Evolutionary conservation across 2,329 filamentous ascomycete species (phyloP), one percentile per base, ranked within the genome.

Genomic region (Fusarium albosuccineum): DNA sequence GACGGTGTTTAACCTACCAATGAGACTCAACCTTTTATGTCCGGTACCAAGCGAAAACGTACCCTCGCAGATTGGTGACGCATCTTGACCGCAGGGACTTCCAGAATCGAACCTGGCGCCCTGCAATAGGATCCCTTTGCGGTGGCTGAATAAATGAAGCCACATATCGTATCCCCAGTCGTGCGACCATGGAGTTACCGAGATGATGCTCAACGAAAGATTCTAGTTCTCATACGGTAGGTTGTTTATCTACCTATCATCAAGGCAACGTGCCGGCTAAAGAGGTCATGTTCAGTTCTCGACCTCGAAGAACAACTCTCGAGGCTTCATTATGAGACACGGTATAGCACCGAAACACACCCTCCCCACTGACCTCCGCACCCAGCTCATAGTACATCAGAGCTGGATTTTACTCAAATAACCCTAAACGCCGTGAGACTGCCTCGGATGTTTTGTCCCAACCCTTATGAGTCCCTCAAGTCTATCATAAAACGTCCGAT

Each of bases 401-500:
- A 27, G 30, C 30, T 29, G 39, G 50, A 41, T 9, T 44, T 44
- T 37, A n/a, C 42, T 34, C 51, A 54, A 42, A 37, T 33, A 34
- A 54, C 51, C 65, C 36, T 42, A 27, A 68, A 68, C 65, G 65
- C 65, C 65, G 48, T 60, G 65, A 44, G 39, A 51, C 46, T 34
- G 51, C 57, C 30, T 33, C 40, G 42, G 33, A 26, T 37, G 58
- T 33, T 16, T 62, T 54, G 50, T 62, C 52, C 51, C 49, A 37
- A 48, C 54, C 42, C 51, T 49, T 48, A 40, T 45, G 45, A 40
- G 44, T 51, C 45, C 34, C 36, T 49, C 39, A 34, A 51, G 13
- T 68, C 53, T 68, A 68, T 62, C 52, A 49, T 44, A 66, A 61
- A 65, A 62, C 66, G 66, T 63, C 55, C 48, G 46, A 64, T 68